Evolutionary conservation across 148 eudicot genomes (phyloP).

Genomic region (Arctostaphylos glauca): DNA sequence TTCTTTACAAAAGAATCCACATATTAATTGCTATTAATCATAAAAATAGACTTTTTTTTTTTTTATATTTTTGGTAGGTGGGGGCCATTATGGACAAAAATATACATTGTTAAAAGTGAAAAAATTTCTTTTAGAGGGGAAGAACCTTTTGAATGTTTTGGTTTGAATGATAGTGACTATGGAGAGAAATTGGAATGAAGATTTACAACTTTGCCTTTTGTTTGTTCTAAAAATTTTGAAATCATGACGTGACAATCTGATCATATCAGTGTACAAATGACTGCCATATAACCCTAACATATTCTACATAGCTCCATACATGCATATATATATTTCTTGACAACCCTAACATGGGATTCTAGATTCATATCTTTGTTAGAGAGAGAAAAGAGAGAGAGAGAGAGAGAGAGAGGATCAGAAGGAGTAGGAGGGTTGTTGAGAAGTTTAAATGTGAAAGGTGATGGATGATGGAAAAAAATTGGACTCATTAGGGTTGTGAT

Average conservation of each 20-base stretch:
- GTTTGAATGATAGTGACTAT: neutral
- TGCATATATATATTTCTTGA: neutral
- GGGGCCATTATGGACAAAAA: too few species aligned
- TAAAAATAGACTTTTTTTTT: too few species aligned
- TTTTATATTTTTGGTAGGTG: too few species aligned
- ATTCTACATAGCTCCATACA: neutral
- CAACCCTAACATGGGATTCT: neutral
- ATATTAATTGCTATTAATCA: too few species aligned
- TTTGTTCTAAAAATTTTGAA: neutral
- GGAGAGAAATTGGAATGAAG: neutral
- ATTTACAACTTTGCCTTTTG: neutral
- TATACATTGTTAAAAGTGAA: too few species aligned
- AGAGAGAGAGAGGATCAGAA: neutral
- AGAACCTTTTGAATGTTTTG: neutral
- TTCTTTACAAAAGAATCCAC: too few species aligned
- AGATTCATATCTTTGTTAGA: neutral
- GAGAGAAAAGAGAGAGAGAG: constrained; percentile 5
- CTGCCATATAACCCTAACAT: neutral
- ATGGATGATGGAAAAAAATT: constrained; percentile 11
- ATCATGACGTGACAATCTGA: neutral
- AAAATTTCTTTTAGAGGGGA: too few species aligned
- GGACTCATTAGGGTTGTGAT: constrained; percentile 13
- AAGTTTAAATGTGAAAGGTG: constrained; percentile 18
- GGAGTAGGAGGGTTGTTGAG: neutral
- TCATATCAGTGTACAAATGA: neutral